phyloP scores from a whole-genome alignment of 2,329 filamentous ascomycete species.

The Teratosphaeriaceae sp. region DNA sequence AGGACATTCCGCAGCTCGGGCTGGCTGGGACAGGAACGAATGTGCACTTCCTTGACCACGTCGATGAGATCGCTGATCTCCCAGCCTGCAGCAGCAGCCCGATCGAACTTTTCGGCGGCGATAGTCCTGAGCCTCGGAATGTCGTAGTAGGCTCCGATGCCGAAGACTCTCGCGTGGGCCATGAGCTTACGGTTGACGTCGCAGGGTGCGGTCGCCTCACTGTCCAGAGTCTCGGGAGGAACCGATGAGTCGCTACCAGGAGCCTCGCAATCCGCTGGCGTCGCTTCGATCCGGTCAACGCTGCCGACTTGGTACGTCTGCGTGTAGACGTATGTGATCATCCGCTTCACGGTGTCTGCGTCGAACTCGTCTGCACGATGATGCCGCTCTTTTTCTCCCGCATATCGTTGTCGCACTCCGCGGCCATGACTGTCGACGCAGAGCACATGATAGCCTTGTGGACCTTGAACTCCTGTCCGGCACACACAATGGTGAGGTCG shows the following conservation, averaged over 20 bases:
- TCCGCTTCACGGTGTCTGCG: conserved; percentile 10
- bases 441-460: conserved; percentile 14
- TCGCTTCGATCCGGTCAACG: too few species aligned
- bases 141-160: conserved; percentile 15
- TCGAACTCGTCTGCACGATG: conserved; percentile 13
- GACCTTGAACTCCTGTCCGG: conserved; percentile 10
- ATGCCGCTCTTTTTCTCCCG: conserved; percentile 2
- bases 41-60: conserved; percentile 10
- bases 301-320: conserved; percentile 2
- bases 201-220: not conserved
- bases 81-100: not conserved
- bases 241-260: too few species aligned
- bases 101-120: conserved; percentile 7
- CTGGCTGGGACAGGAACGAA: not conserved
- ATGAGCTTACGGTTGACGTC: conserved; percentile 7
- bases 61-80: conserved; percentile 9
- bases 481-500: conserved; percentile 13
- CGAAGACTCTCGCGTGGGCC: conserved; percentile 11
- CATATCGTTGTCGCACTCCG: conserved; percentile 6
- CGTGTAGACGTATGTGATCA: conserved; percentile 12
- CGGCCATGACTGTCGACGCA: conserved; percentile 9
- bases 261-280: too few species aligned
- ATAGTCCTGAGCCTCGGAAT: conserved; percentile 7
- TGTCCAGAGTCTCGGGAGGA: too few species aligned
- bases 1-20: conserved; percentile 30